Conservation (phyloP, 352 stramenopile species). For the Phytopythium mirpurense region DNA sequence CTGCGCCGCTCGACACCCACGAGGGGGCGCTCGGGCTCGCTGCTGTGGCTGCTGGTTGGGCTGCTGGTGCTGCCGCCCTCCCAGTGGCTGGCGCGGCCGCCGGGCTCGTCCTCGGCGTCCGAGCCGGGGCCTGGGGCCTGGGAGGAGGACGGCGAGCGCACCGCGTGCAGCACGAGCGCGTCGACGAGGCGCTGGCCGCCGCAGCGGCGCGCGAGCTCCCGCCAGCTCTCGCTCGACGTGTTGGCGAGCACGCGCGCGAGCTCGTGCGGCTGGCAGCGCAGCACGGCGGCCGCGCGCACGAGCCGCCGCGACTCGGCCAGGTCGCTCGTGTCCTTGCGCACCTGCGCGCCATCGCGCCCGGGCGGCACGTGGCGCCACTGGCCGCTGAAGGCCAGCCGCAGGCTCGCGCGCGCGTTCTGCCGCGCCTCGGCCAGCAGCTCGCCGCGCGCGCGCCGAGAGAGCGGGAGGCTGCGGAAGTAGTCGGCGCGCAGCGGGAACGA, state of each 20-base stretch:
- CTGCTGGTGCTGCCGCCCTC: no score
- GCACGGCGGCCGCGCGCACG: conserved; percentile 59
- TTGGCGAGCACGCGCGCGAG: conserved; percentile 70
- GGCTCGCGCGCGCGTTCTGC: conserved; percentile 43
- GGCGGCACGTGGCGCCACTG: conserved; percentile 77
- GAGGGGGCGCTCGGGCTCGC: conserved; percentile 11
- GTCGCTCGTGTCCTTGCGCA: conserved; percentile 81
- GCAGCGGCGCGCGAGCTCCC: conserved; percentile 71
- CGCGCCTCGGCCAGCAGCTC: conserved; percentile 47
- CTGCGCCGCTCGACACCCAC: conserved; percentile 13
- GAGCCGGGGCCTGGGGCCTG: no score
- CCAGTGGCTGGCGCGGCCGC: conserved; percentile 11
- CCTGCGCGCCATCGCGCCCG: conserved; percentile 75
- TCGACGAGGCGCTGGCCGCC: conserved; percentile 74
- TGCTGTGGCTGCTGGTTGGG: conserved; percentile 15
- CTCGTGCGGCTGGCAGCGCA: conserved; percentile 71
- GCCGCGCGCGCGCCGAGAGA: conserved; percentile 50
- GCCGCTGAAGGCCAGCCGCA: conserved; percentile 74
- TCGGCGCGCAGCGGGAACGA: conserved; percentile 62
- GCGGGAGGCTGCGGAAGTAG: conserved; percentile 66
- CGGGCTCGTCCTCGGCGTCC: conserved; percentile 8
- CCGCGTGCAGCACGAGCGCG: conserved; percentile 67
- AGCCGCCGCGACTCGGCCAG: conserved; percentile 52
- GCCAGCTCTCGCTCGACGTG: conserved; percentile 65
- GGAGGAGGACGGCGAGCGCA: conserved; percentile 26